Base-by-base conservation (phyloP, 1,284 basidiomycete species). In the Naganishia albida region DNA sequence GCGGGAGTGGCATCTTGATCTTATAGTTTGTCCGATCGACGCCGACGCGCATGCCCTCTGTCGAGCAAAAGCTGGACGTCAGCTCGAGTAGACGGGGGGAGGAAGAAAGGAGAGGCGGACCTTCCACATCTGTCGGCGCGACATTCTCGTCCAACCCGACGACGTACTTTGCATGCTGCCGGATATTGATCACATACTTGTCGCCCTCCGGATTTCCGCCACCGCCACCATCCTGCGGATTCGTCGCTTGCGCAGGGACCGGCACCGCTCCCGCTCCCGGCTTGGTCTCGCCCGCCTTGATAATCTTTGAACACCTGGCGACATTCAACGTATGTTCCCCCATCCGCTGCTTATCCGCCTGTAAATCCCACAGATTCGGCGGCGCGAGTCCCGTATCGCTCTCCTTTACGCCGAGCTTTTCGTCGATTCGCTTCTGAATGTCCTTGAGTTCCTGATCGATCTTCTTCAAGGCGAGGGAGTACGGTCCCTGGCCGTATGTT, bases 401-500 rank as follows among this genome's bases (percentile, higher is more conserved):
- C 80, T 99, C 96, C 84, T 98, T 96, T 69, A 99, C 92, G 68
- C 91, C 93, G 71, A 98, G 91, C 80, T 93, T 94, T 83, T 97
- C 94, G 72, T 97, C 94, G 69, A 98, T 93, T 39, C 94, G 88
- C 78, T 95, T 95, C 82, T 97, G 94, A 39, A 96, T 89, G 68
- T 96, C 93, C 75, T 94, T 95, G 73, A 99, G 91, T 77, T 99
- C 96, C 63, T 83, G 82, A 72, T 98, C 95, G 34, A 89, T 90
- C 77, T 88, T 87, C 84, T 95, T 97, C 65, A 99, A 83, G 71
- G 88, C 86, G 40, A 84, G 80, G 0, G 94, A 93, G 76, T 99
- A 99, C 62, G 96, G 94, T 67, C 96, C 96, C 88, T 98, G 95
- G 56, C 96, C 95, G 92, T 95, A 99, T 68, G 96, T 99, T 83